phyloP scores from a whole-genome alignment of 192 early-diverging fungal species.

The Coemansia sp. region DNA sequence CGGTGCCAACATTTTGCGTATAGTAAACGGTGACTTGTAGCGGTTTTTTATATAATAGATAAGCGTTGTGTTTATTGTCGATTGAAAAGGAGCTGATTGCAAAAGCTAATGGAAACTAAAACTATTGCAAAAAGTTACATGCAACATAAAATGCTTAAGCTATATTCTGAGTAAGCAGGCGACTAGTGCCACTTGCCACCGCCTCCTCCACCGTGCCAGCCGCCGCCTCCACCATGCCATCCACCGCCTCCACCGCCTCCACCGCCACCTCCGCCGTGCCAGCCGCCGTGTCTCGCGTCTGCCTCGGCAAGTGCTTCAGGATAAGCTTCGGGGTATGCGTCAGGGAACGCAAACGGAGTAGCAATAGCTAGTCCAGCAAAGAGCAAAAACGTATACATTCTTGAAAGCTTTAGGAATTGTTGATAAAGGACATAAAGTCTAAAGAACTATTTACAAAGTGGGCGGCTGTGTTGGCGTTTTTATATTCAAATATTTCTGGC shows the following conservation, averaged over 20 bases:
- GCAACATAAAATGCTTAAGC: background rate
- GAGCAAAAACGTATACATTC: background rate
- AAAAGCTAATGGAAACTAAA: slow-evolving; percentile 5
- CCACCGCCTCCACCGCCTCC: slow-evolving; percentile 10
- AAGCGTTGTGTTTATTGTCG: background rate
- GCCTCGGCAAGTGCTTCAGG: background rate
- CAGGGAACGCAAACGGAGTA: slow-evolving; percentile 1
- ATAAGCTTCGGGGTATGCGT: background rate
- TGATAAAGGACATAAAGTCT: background rate
- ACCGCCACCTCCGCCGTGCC: slow-evolving; percentile 9
- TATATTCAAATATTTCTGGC: background rate
- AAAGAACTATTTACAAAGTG: background rate
- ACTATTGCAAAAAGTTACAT: background rate
- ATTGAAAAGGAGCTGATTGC: background rate
- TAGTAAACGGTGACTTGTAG: slow-evolving; percentile 33
- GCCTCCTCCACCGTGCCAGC: background rate
- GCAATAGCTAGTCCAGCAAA: slow-evolving; percentile 1
- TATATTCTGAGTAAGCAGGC: background rate
- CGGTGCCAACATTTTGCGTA: slow-evolving; percentile 61
- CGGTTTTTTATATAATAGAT: background rate
- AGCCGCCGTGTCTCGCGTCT: slow-evolving; percentile 1
- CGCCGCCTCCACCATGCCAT: slow-evolving; percentile 2
- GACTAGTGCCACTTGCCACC: background rate
- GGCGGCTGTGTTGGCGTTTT: background rate
- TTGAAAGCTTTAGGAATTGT: background rate